These are phyloP conservation scores for Hydnomerulius pinastri DNA, from an alignment of 768 basidiomycete genomes.

Conservation along the genomic window DNA sequence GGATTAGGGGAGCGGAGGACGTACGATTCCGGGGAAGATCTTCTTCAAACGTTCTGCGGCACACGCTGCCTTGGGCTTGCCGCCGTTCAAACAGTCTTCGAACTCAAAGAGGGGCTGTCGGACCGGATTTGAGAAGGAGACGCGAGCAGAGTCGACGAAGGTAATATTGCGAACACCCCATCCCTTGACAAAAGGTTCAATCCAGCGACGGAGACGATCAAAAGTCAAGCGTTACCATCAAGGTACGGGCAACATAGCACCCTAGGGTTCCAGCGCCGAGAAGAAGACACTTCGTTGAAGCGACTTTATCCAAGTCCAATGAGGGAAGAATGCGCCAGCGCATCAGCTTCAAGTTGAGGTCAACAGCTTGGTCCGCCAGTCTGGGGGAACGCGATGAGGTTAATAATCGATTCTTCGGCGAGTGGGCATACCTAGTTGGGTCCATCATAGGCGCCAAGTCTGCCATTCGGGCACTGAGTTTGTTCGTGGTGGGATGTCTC, in stretches of 20 bases:
- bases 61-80: conserved; percentile 90
- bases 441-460: conserved; percentile 98
- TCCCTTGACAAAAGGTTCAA: conserved; percentile 50
- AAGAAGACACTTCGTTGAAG: conserved; percentile 75
- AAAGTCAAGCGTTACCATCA: conserved; percentile 67
- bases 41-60: conserved; percentile 84
- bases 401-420: background rate
- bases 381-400: conserved; percentile 38
- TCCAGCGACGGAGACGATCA: background rate
- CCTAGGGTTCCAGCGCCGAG: conserved; percentile 96
- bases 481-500: conserved; percentile 78
- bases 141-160: conserved; percentile 85
- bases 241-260: conserved; percentile 89
- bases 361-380: conserved; percentile 95
- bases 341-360: conserved; percentile 97
- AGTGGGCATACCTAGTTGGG: conserved; percentile 61
- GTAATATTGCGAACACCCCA: conserved; percentile 97
- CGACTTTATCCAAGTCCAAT: conserved; percentile 86
- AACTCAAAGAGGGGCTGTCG: conserved; percentile 97
- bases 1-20: conserved; percentile 28
- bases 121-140: conserved; percentile 97
- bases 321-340: conserved; percentile 92
- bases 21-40: conserved; percentile 91
- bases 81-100: conserved; percentile 88
- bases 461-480: conserved; percentile 82